Base-by-base conservation (phyloP, 179 eudicot genomes). In the Pouteria campechiana region DNA sequence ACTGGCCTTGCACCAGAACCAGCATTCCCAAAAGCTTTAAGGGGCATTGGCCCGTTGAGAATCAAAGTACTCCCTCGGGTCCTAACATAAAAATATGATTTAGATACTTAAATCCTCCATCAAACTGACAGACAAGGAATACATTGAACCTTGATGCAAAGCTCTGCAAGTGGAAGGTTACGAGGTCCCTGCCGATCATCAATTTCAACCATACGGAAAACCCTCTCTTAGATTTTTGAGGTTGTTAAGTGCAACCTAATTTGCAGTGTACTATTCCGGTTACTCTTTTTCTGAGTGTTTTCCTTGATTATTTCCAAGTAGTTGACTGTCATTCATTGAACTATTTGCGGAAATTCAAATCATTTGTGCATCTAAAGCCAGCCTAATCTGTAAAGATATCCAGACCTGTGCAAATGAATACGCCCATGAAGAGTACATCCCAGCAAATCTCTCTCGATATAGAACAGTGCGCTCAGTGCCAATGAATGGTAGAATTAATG, bases 181-280 rank as follows among this genome's bases (percentile, higher is more conserved):
- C n/a, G 75, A 54, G 96, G 60, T 51, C 78, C 92, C 84, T 82
- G 92, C 53, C 82, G 94, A 70, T 92, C 99, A 51, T 92, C 96
- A 44, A 92, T 77, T 67, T 87, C 88, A 24, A 94, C 79, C 72
- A 69, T 69, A 61, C 77, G 72, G 37, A 81, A 70, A 24, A 75
- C 58, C 63, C 82, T 73, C 32, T 66, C 71, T n/a, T n/a, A n/a
- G n/a, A n/a, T n/a, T n/a, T n/a, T n/a, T n/a, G n/a, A n/a, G n/a
- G n/a, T n/a, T n/a, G n/a, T n/a, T n/a, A n/a, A n/a, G n/a, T n/a
- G n/a, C n/a, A n/a, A n/a, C n/a, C n/a, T n/a, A n/a, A n/a, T n/a
- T n/a, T n/a, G n/a, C n/a, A n/a, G n/a, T n/a, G n/a, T n/a, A n/a
- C n/a, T n/a, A n/a, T n/a, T n/a, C n/a, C n/a, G n/a, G n/a, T n/a